Evolutionary conservation across 2,329 filamentous ascomycete species (phyloP).

Genomic region (Fusarium verticillioides): DNA sequence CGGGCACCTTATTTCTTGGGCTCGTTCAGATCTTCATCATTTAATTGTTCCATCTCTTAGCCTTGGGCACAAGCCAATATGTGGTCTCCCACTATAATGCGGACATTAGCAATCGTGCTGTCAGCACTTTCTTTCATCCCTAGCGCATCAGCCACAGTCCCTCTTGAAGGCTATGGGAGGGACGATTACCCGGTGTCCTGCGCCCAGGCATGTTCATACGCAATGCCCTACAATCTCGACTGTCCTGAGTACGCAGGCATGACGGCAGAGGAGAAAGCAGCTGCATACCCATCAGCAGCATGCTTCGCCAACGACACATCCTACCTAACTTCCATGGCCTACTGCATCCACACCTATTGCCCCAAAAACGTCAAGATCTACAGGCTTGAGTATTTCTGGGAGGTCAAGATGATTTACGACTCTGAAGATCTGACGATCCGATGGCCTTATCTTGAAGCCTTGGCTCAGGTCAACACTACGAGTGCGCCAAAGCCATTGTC

Average conservation of each 20-base stretch:
- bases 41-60: accelerated
- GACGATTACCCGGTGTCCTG: slow-evolving; percentile 15
- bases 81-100: background rate
- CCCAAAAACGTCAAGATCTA: background rate
- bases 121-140: background rate
- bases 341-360: slow-evolving; percentile 31
- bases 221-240: slow-evolving; percentile 21
- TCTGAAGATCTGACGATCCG: background rate
- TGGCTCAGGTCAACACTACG: slow-evolving; percentile 16
- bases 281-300: slow-evolving; percentile 15
- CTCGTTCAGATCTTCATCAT: no score
- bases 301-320: slow-evolving; percentile 28
- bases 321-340: slow-evolving; percentile 38
- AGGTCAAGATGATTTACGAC: slow-evolving; percentile 24
- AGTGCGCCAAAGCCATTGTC: slow-evolving; percentile 4
- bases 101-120: background rate
- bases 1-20: accelerated
- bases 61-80: background rate
- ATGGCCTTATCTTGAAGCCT: slow-evolving; percentile 28
- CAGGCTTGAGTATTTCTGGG: slow-evolving; percentile 34
- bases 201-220: slow-evolving; percentile 28
- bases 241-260: slow-evolving; percentile 39
- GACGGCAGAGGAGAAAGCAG: slow-evolving; percentile 28
- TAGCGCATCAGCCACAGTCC: background rate
- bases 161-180: slow-evolving; percentile 36